Base-by-base conservation (phyloP, 495 filamentous ascomycete species). In the Penicillium subrubescens region DNA sequence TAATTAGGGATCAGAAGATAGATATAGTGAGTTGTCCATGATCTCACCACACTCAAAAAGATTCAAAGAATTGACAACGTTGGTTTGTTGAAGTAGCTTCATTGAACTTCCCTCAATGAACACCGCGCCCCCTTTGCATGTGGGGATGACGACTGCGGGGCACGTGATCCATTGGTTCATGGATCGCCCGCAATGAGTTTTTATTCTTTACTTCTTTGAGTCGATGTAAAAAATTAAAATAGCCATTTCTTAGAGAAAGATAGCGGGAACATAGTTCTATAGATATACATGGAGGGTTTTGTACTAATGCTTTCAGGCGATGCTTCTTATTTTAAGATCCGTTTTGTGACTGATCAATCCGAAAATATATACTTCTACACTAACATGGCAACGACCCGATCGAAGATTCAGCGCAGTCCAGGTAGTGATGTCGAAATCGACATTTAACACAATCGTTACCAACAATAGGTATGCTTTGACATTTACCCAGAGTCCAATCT, bases 151-250 rank as follows among this genome's bases (percentile, higher is more conserved):
- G 41, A 43, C n/a, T 25, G 52, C 33, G 27, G 59, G 48, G 61
- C 67, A 69, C 67, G 67, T 69, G 67, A 69, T 60, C 39, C 15
- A 43, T 43, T 44, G 60, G 63, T 65, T 69, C 63, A 65, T 63
- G 1, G 60, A 58, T 27, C 29, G 21, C 14, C 19, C 2, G 25
- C 25, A 17, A 17, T 17, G 31, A 5, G 15, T 41, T 48, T 56
- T 19, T 39, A 33, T 53, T 33, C 21, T 29, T 23, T 2, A 23
- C 8, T 48, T 6, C 43, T 21, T 48, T 8, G 17, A 17, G 37
- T 48, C 21, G 23, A 48, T 21, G 0, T 12, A 23, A 10, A 17
- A 48, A 19, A 48, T 48, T 17, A 25, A 33, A 11, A 25, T 29
- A 25, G 14, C 15, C 37, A 14, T 15, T 17, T 10, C 6, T 46